Conservation (phyloP, 306 rosid species). For the Cicer cuneatum region DNA sequence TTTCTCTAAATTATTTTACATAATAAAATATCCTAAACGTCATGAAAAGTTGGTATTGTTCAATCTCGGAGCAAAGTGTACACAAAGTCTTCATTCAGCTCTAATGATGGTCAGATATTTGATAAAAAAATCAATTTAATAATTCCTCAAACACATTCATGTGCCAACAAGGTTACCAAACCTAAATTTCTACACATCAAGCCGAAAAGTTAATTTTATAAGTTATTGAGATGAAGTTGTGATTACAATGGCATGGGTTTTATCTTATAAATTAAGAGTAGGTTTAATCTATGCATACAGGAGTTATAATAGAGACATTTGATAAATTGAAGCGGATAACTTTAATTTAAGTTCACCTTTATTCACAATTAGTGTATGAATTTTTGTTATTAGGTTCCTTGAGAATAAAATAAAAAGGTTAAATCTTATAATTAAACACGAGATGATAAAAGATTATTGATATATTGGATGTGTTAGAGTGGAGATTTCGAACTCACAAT, state of each 20-base stretch:
- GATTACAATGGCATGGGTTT: neutral
- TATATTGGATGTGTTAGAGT: no score
- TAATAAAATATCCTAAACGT: slow-evolving; percentile 41
- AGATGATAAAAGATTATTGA: no score
- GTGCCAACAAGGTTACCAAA: slow-evolving; percentile 31
- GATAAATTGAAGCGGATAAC: no score
- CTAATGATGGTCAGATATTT: slow-evolving; percentile 34
- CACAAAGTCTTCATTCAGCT: slow-evolving; percentile 37
- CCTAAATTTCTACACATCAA: slow-evolving; percentile 33
- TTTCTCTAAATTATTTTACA: slow-evolving; percentile 44
- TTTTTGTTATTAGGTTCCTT: no score
- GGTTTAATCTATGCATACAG: neutral
- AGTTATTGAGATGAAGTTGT: neutral
- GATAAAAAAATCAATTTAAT: slow-evolving; percentile 31
- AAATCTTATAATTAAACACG: no score
- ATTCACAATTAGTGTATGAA: no score
- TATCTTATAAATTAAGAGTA: neutral
- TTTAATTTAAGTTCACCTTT: no score
- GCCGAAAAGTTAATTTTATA: slow-evolving; percentile 29
- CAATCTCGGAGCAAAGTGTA: slow-evolving; percentile 37
- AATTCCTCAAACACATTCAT: slow-evolving; percentile 34
- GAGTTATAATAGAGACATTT: no score
- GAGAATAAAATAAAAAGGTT: no score
- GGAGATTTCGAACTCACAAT: no score
- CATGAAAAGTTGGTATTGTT: slow-evolving; percentile 42